Percentiles rank a stretch among this genome's conserved stretches.
phyloP scores from a whole-genome alignment of 129 eudicot species.

The Kitagawia praeruptora region DNA sequence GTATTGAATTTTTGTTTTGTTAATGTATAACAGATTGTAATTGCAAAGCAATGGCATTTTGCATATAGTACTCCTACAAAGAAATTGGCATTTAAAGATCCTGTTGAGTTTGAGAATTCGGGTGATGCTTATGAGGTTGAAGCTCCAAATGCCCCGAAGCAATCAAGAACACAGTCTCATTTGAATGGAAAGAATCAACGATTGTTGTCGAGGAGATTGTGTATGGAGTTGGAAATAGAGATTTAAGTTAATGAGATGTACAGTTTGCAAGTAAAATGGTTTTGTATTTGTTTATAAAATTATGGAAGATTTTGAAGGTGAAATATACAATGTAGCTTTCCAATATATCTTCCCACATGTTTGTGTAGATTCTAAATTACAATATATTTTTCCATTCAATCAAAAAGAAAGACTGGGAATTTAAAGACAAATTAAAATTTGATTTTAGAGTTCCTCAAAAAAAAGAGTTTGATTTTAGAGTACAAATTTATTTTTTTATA shows the following conservation, averaged over 20 bases:
- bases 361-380: too few relatives aligned
- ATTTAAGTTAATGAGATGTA: background rate
- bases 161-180: slow-evolving; percentile 41
- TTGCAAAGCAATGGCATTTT: slow-evolving; percentile 69
- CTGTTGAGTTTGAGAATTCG: slow-evolving; percentile 25
- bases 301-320: background rate
- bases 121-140: slow-evolving; percentile 33
- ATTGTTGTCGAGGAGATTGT: slow-evolving; percentile 30
- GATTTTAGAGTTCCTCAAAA: too few relatives aligned
- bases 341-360: too few relatives aligned
- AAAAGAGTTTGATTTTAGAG: too few relatives aligned
- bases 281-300: slow-evolving; percentile 22
- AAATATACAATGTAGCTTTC: too few relatives aligned
- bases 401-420: too few relatives aligned
- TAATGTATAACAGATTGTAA: slow-evolving; percentile 47
- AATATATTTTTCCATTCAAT: too few relatives aligned
- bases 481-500: too few relatives aligned
- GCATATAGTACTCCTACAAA: slow-evolving; percentile 70
- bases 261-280: background rate
- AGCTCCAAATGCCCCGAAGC: slow-evolving; percentile 79
- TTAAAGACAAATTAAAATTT: too few relatives aligned
- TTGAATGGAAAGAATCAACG: slow-evolving; percentile 42
- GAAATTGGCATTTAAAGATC: slow-evolving; percentile 37
- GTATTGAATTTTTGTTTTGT: slow-evolving; percentile 6
- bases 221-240: slow-evolving; percentile 24